phyloP scores from a whole-genome alignment of 177 flowering plant genomes.

The Tripterygium wilfordii region DNA sequence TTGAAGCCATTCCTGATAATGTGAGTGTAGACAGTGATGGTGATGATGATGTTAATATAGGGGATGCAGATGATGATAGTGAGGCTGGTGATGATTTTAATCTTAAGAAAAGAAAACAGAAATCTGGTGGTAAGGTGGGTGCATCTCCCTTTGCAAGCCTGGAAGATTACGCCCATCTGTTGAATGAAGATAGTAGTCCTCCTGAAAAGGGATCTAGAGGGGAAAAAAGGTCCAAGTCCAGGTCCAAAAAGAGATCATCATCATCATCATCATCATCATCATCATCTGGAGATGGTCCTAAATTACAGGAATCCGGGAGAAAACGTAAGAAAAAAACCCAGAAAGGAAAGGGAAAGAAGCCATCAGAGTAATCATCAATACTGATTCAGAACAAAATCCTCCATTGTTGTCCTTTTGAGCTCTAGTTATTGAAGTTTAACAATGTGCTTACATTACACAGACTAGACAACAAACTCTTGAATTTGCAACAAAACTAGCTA shows the following conservation, averaged over 20 bases:
- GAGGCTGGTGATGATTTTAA: constrained; percentile 22
- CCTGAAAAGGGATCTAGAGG: constrained; percentile 6
- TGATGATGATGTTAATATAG: constrained; percentile 10
- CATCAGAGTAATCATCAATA: no score
- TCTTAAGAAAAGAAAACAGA: constrained; percentile 36
- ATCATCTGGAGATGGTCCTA: no score
- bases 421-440: no score
- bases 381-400: no score
- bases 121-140: constrained; percentile 23
- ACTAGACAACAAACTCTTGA: no score
- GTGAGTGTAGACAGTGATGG: constrained; percentile 13
- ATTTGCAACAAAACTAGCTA: no score
- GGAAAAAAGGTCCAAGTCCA: constrained; percentile 17
- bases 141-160: constrained; percentile 82
- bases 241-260: constrained; percentile 15
- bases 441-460: no score
- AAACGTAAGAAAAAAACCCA: no score
- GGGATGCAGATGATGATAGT: constrained; percentile 23
- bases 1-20: constrained; percentile 9
- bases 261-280: no score
- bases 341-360: no score
- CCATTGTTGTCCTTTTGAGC: no score
- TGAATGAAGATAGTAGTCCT: constrained; percentile 37
- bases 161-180: constrained; percentile 74
- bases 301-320: no score